phyloP scores from a whole-genome alignment of 2,329 filamentous ascomycete genomes.

The Aspergillus niger region DNA sequence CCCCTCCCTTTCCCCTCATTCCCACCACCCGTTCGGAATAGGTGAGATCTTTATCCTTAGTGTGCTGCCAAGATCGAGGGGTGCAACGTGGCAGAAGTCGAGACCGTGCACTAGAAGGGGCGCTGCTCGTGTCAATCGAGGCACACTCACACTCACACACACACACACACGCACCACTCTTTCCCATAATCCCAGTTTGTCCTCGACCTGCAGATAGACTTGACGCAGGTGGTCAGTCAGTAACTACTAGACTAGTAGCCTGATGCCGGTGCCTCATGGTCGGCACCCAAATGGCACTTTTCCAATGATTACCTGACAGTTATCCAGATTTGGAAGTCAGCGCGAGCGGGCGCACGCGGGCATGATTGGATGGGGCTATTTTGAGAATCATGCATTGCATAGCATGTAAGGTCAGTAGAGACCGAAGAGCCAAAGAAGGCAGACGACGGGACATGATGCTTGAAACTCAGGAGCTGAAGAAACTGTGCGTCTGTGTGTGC shows the following conservation, averaged over 20 bases:
- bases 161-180: no score
- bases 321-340: neutral
- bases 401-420: neutral
- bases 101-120: conserved; percentile 21
- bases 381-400: conserved; percentile 3
- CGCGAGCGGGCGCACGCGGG: neutral
- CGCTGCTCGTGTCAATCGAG: conserved; percentile 5
- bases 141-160: neutral
- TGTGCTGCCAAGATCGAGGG: conserved; percentile 29
- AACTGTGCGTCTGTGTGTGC: neutral
- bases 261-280: neutral
- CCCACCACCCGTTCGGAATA: conserved; percentile 18
- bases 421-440: neutral
- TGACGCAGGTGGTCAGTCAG: conserved; percentile 17
- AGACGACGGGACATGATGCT: neutral
- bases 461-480: neutral
- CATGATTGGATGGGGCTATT: neutral
- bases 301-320: neutral
- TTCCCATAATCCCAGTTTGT: neutral
- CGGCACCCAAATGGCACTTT: neutral
- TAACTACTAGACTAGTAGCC: no score
- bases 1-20: no score
- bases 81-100: conserved; percentile 26
- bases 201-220: conserved; percentile 8
- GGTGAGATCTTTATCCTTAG: conserved; percentile 33